Evolutionary conservation across 1,284 basidiomycete species (phyloP).

Genomic region (Cutaneotrichosporon cavernicola): DNA sequence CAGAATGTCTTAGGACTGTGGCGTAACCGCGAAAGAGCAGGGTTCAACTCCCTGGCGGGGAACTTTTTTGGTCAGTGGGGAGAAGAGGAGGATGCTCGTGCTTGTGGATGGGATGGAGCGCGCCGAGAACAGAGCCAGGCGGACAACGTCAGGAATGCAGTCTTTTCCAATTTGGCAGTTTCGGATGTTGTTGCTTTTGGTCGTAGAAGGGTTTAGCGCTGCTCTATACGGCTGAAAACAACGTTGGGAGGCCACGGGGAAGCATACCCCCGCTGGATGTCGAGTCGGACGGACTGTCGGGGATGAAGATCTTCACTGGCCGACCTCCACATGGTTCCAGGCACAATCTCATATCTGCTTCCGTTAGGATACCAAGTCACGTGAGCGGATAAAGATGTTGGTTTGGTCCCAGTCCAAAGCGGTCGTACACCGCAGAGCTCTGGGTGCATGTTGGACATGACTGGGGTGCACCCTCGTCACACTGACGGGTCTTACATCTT

Average conservation of each 20-base stretch:
- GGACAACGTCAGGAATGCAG: no score
- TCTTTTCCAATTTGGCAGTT: neutral
- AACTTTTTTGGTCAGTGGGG: neutral
- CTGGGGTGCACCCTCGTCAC: no score
- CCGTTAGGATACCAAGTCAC: neutral
- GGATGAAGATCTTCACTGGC: neutral
- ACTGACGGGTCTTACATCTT: no score
- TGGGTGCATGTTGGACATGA: no score
- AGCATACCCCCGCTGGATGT: neutral
- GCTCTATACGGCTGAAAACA: neutral
- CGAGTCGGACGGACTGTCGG: neutral
- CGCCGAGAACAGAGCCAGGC: no score
- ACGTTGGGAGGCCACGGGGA: neutral
- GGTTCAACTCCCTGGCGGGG: slow-evolving; percentile 8
- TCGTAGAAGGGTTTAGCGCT: neutral
- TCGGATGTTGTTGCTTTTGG: neutral
- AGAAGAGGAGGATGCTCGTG: neutral
- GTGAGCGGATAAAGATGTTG: neutral
- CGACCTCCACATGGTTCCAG: neutral
- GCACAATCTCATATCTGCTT: neutral
- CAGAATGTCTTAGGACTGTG: neutral
- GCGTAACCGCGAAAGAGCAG: neutral
- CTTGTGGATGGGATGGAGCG: neutral
- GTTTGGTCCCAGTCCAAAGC: no score
- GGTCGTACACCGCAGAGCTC: no score